phyloP scores from a whole-genome alignment of 441 rosid genomes.

The Corymbia citriodora region DNA sequence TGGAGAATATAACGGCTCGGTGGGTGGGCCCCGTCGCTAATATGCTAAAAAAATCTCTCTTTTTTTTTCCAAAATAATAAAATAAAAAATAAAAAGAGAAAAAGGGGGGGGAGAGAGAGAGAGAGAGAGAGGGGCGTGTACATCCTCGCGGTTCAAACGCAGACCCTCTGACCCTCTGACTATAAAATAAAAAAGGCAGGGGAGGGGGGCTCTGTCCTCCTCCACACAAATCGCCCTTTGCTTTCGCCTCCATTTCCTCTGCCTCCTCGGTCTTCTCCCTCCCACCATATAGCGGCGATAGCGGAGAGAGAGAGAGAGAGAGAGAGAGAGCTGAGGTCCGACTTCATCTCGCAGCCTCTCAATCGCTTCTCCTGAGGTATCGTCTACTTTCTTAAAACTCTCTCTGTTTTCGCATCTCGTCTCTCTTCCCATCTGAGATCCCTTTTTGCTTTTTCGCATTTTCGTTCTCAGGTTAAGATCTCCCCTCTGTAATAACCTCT shows the following conservation, averaged over 20 bases:
- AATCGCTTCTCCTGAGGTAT: neutral
- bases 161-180: neutral
- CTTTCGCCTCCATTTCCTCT: neutral
- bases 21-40: neutral
- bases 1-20: neutral
- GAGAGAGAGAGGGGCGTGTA: neutral
- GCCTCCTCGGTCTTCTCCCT: neutral
- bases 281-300: neutral
- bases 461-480: neutral
- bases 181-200: neutral
- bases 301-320: neutral
- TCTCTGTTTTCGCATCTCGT: neutral
- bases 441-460: neutral
- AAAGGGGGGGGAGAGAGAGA: neutral
- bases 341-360: neutral
- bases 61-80: fast-evolving
- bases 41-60: neutral
- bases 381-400: neutral
- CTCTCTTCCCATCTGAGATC: neutral
- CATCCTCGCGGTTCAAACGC: neutral
- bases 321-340: neutral
- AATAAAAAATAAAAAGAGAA: fast-evolving
- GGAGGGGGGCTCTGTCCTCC: neutral
- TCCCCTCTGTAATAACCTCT: neutral
- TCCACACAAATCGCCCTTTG: neutral